phyloP scores from a whole-genome alignment of 2,329 filamentous ascomycete species.

The Dryadomyces quercivorus region DNA sequence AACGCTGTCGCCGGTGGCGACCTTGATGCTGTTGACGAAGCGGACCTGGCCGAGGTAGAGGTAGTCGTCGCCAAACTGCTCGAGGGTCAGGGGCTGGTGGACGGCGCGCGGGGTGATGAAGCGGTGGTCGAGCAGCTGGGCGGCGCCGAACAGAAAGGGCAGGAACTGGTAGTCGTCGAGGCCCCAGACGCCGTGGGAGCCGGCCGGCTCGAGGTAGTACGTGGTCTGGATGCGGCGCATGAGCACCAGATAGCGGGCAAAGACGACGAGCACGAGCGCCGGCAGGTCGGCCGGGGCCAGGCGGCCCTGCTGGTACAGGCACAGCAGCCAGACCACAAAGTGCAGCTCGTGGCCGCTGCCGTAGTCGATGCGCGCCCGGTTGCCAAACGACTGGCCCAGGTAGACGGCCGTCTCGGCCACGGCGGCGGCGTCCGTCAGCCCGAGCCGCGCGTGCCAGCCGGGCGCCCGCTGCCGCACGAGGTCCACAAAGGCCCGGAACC shows the following conservation, averaged over 20 bases:
- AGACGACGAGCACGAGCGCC: conserved; percentile 63
- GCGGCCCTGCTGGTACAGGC: conserved; percentile 66
- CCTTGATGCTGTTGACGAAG: conserved; percentile 91
- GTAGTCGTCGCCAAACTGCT: conserved; percentile 74
- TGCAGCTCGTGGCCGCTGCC: conserved; percentile 96
- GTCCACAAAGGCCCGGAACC: conserved; percentile 74
- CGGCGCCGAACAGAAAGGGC: conserved; percentile 87
- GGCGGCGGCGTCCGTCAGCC: conserved; percentile 26
- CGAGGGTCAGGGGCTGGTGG: conserved; percentile 76
- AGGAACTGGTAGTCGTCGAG: conserved; percentile 96
- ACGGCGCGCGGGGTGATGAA: conserved; percentile 71
- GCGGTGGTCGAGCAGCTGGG: conserved; percentile 74
- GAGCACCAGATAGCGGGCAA: conserved; percentile 67
- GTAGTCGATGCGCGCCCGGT: conserved; percentile 81
- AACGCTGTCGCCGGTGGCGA: conserved; percentile 4
- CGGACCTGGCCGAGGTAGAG: conserved; percentile 85
- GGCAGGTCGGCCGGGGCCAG: conserved; percentile 52
- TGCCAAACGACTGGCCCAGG: conserved; percentile 73
- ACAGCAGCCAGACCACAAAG: conserved; percentile 94
- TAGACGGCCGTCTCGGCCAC: conserved; percentile 67
- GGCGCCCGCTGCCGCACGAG: conserved; percentile 42
- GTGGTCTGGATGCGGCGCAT: conserved; percentile 84
- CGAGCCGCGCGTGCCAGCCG: conserved; percentile 51
- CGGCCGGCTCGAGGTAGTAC: conserved; percentile 94
- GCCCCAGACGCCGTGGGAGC: conserved; percentile 96